Evolutionary conservation across 2,329 filamentous ascomycete species (phyloP).

Genomic region (Clarireedia hainanense): DNA sequence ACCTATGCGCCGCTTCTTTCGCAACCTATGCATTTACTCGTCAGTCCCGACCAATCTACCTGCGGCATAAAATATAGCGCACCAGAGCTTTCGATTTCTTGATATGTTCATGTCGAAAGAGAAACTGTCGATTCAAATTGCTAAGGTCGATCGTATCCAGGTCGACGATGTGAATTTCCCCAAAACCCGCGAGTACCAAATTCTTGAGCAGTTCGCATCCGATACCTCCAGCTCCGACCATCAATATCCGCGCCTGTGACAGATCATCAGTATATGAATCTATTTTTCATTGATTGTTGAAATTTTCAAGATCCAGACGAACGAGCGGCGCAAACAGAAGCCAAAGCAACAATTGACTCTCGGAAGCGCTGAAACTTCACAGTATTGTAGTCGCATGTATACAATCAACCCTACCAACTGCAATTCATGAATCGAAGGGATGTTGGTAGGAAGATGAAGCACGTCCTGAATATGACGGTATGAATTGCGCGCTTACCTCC

Average conservation of each 20-base stretch:
- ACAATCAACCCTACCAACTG: background rate
- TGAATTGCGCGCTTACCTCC: slow-evolving; percentile 42
- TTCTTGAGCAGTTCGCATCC: slow-evolving; percentile 98
- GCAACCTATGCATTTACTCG: slow-evolving; percentile 55
- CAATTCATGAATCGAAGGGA: background rate
- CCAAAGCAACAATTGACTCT: background rate
- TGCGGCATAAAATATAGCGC: slow-evolving; percentile 29
- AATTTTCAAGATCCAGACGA: slow-evolving; percentile 5
- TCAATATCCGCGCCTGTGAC: slow-evolving; percentile 70
- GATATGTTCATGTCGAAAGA: slow-evolving; percentile 94
- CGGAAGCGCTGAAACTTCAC: background rate
- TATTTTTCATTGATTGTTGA: background rate
- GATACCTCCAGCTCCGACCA: slow-evolving; percentile 95
- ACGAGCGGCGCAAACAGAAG: background rate
- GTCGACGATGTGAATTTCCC: slow-evolving; percentile 89
- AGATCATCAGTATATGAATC: slow-evolving; percentile 28
- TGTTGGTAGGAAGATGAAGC: background rate
- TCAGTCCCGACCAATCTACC: slow-evolving; percentile 5
- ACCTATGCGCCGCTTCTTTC: slow-evolving; percentile 81
- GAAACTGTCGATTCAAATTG: slow-evolving; percentile 95
- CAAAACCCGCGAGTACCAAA: slow-evolving; percentile 83
- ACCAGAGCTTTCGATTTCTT: slow-evolving; percentile 94
- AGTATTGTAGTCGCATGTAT: too few species aligned
- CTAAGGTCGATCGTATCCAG: slow-evolving; percentile 97
- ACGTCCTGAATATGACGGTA: background rate